Evolutionary conservation across 352 stramenopile species (phyloP), one percentile per base, ranked within the genome.

Genomic region (Phytophthora podocarpi): DNA sequence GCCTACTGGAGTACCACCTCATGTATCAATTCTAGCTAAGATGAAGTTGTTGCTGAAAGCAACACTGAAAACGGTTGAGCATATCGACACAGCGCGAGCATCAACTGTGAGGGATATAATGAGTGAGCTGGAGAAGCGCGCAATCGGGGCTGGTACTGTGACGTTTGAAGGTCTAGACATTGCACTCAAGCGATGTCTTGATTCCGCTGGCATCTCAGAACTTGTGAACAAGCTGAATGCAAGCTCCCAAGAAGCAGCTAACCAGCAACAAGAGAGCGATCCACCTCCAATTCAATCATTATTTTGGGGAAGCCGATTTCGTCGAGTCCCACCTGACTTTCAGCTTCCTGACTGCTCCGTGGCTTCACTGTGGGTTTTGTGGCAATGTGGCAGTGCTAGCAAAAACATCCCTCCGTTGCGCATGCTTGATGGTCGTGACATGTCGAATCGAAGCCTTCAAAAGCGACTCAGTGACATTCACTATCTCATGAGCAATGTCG

Each of bases 61-160:
- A 5, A 39, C 26, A 21, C 0, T 56, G 12, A 45, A 28, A 15
- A 61, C 41, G 9, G 24, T 61, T 4, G 27, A 67, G 6, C 36
- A 50, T 2, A 34, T 67, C 11, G 58, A 61, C 16, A 20, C 18
- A 6, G 4, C 43, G 5, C 16, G 49, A 27, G 16, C 12, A 1
- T n/a, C 7, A 18, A 57, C 13, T 24, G 51, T 57, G 18, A 50
- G 43, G n/a, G 50, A 49, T 21, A 49, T 59, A 36, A 42, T 54
- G 18, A 5, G n/a, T 10, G 57, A 66, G 36, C n/a, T 66, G 0
- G 57, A 52, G 15, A 16, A 59, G 10, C 41, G 49, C 11, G 49
- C 50, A 20, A 67, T 67, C 16, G 59, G 59, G 12, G 50, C 50
- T 24, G 42, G 41, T 23, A 46, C 54, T 0, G 50, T 67, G 6